phyloP scores from a whole-genome alignment of 768 basidiomycete species.

The Auriscalpium vulgare region DNA sequence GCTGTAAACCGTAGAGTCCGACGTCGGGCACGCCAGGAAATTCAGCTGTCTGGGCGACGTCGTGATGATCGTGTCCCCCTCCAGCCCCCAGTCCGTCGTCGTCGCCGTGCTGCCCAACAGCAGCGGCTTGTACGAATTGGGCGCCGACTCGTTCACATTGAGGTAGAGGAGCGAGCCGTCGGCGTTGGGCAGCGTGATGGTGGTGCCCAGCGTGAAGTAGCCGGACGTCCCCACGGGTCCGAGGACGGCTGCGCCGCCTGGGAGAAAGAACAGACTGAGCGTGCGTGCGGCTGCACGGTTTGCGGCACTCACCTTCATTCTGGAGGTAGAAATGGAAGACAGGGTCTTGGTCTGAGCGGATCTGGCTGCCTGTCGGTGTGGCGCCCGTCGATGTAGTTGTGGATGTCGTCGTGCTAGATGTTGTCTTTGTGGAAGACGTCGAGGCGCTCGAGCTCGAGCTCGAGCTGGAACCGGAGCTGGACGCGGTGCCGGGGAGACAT shows the following conservation, averaged over 20 bases:
- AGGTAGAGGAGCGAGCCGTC: constrained; percentile 38
- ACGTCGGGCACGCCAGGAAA: constrained; percentile 45
- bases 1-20: constrained; percentile 32
- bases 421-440: constrained; percentile 19
- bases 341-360: constrained; percentile 43
- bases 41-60: constrained; percentile 44
- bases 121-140: constrained; percentile 42
- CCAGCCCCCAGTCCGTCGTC: constrained; percentile 48
- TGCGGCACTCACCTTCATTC: constrained; percentile 28
- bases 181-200: constrained; percentile 36
- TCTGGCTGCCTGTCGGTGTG: constrained; percentile 34
- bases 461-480: constrained; percentile 20
- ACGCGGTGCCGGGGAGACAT: constrained; percentile 34
- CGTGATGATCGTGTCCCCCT: constrained; percentile 54
- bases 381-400: constrained; percentile 18
- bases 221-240: constrained; percentile 45
- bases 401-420: constrained; percentile 16
- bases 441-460: constrained; percentile 22
- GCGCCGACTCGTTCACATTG: constrained; percentile 35
- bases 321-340: constrained; percentile 54
- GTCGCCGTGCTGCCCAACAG: constrained; percentile 37
- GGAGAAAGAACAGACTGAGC: neutral
- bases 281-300: neutral
- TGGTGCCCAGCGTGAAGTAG: constrained; percentile 40
- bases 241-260: constrained; percentile 41